Base-by-base conservation (phyloP, 495 filamentous ascomycete genomes). In the Podospora anserina region DNA sequence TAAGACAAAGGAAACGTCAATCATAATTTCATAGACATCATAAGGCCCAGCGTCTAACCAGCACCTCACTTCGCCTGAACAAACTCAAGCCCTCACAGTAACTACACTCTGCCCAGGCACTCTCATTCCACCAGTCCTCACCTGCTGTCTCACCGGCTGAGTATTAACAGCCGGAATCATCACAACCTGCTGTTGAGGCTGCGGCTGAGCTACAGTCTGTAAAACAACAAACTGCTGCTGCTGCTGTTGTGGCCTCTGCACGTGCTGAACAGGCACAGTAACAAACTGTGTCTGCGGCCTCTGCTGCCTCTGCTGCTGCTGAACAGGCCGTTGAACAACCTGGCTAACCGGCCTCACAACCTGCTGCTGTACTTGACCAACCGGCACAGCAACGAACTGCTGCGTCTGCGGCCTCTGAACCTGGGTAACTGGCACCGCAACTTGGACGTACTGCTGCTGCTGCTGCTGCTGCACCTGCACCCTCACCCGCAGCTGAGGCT, bases 291-390 rank as follows among this genome's bases (percentile, higher is more conserved):
- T 30, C 11, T 55, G 23, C 15, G 18, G 39, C 39, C 39, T 65
- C 16, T 66, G 49, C 32, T 57, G 64, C 23, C 57, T 60, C 26
- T 63, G 66, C 34, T 67, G 58, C 30, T 54, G 39, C 49, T 63
- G 56, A 2, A 26, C 20, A 5, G 18, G 58, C 53, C 60, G 13
- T 28, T 63, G 60, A 23, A 18, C 26, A 39, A 44, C 60, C 26
- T 30, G 60, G 11, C 32, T 23, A 27, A 62, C 23, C 5, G 27
- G 27, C 19, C 19, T 27, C 60, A 62, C 60, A 27, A 15, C 27
- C 20, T 15, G 4, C 5, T 62, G 30, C 9, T 61, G 19, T 6
- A n/a, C 19, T 9, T 28, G 59, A 5, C 18, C 7, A 26, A 58
- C 59, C 32, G 23, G 59, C 16, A 32, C 27, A 28, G 59, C 27